Evolutionary conservation across 352 stramenopile species (phyloP).

Genomic region (Phytophthora macrochlamydospora): DNA sequence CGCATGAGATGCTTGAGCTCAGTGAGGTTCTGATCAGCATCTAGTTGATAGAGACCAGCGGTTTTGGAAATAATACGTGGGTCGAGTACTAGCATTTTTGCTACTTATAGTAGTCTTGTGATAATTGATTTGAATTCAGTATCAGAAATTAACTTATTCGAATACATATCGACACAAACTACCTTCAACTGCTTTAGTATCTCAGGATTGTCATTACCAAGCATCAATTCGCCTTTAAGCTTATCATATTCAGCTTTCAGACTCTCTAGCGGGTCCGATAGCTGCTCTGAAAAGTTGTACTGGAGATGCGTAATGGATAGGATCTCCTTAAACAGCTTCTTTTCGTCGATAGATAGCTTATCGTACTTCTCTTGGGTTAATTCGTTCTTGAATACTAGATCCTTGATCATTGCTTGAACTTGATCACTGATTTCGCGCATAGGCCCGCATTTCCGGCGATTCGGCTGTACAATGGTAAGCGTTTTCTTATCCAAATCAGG

Average conservation of each 20-base stretch:
- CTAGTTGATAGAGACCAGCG: too few relatives aligned
- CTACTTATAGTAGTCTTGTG: constrained; percentile 18
- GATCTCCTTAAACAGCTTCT: constrained; percentile 18
- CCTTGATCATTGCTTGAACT: constrained; percentile 10
- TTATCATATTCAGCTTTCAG: constrained; percentile 1
- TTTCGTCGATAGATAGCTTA: constrained; percentile 14
- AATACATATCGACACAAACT: constrained; percentile 23
- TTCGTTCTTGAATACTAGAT: constrained; percentile 3
- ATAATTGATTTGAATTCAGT: constrained; percentile 26
- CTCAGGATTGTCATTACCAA: constrained; percentile 14
- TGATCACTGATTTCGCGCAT: constrained; percentile 9
- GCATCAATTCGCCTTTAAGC: constrained; percentile 8
- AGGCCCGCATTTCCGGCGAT: constrained; percentile 11
- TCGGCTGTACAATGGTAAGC: constrained; percentile 15
- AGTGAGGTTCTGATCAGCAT: too few relatives aligned
- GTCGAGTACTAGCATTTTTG: constrained; percentile 21
- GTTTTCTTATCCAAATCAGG: constrained; percentile 9
- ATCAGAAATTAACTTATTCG: constrained; percentile 23
- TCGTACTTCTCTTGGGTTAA: constrained; percentile 16
- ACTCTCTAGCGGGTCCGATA: constrained; percentile 12
- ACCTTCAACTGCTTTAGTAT: constrained; percentile 16
- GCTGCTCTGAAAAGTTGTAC: constrained; percentile 6
- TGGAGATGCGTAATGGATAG: constrained; percentile 11
- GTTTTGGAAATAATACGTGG: constrained; percentile 23
- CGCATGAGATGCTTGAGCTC: too few relatives aligned